Percentiles rank a stretch among this genome's conserved stretches.
phyloP scores from a whole-genome alignment of 495 filamentous ascomycete genomes.

The Xylaria venustula region DNA sequence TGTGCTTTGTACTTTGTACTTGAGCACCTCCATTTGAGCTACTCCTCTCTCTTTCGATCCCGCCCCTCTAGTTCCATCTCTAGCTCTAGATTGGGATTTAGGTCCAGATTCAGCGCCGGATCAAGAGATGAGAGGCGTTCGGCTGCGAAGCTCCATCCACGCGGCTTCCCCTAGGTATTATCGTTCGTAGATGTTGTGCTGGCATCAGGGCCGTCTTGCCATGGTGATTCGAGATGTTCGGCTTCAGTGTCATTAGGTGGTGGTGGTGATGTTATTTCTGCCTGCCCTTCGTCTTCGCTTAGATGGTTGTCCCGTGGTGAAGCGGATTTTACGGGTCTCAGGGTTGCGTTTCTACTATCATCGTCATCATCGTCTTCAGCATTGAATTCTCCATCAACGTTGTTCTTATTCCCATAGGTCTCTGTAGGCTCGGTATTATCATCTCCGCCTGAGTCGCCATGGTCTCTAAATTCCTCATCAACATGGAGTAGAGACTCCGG shows the following conservation, averaged over 20 bases:
- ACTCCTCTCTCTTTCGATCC: neutral
- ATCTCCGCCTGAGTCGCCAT: constrained; percentile 2
- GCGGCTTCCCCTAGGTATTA: constrained; percentile 7
- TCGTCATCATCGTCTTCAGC: constrained; percentile 25
- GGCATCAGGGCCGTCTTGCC: constrained; percentile 13
- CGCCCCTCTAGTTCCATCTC: neutral
- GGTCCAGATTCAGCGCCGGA: neutral
- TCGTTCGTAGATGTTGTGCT: neutral
- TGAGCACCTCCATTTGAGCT: neutral
- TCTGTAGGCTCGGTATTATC: neutral
- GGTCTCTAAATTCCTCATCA: constrained; percentile 9
- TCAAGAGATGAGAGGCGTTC: neutral
- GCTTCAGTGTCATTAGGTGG: constrained; percentile 8
- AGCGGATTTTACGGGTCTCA: constrained; percentile 16
- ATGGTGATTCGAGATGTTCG: constrained; percentile 21
- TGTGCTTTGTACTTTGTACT: too few relatives aligned
- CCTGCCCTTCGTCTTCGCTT: constrained; percentile 4
- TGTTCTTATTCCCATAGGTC: neutral
- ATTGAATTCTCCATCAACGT: neutral
- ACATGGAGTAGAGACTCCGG: constrained; percentile 37
- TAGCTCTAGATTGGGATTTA: neutral
- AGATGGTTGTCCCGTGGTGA: constrained; percentile 4
- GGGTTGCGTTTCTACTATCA: constrained; percentile 18
- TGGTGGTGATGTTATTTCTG: constrained; percentile 2
- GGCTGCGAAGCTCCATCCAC: neutral